Base-by-base conservation (phyloP, 768 basidiomycete genomes). In the Termitomyces bulborhizus region DNA sequence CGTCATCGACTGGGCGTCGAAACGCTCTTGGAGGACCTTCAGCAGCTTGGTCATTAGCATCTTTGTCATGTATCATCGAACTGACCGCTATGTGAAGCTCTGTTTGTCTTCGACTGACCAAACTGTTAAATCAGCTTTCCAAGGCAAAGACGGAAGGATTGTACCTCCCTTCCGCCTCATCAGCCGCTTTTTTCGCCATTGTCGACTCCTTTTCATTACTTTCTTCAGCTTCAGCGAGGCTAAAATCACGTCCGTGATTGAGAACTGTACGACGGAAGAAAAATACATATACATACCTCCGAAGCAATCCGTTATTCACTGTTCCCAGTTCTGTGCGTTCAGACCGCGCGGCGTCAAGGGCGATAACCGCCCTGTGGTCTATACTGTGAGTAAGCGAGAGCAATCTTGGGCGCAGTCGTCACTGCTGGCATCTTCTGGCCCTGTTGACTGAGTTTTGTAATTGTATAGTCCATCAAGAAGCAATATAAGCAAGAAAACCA, bases 1-100 rank as follows among this genome's bases (percentile, higher is more conserved):
- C 1, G 81, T 79, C 6, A 79, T 68, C 1, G 74, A 65, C 58
- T 85, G 83, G 15, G 82, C 76, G 13, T 86, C 84, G 51, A 79
- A 80, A 26, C 83, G 76, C 52, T 86, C 83, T 62, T 85, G 79
- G 15, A 84, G 69, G 37, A 74, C 66, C 76, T 51, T 39, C 15
- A 45, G 27, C 7, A 45, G 16, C 26, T 4, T 26, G 21, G 26
- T 13, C 29, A 37, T 27, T 7, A 36, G 3, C 32, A 37, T 53
- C 24, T 8, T 36, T 7, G 18, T 27, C 26, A 29, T 6, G 2
- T 18, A 54, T 37, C n/a, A 11, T 21, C 7, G 7, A 13, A 53
- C 54, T 31, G 39, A 58, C 58, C 32, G 53, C 46, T 11, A 55
- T 45, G 12, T 36, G 37, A 18, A 56, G 41, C 37, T 63, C 58